phyloP scores from a whole-genome alignment of 208 protist species.

The Acanthamoeba sp. region DNA sequence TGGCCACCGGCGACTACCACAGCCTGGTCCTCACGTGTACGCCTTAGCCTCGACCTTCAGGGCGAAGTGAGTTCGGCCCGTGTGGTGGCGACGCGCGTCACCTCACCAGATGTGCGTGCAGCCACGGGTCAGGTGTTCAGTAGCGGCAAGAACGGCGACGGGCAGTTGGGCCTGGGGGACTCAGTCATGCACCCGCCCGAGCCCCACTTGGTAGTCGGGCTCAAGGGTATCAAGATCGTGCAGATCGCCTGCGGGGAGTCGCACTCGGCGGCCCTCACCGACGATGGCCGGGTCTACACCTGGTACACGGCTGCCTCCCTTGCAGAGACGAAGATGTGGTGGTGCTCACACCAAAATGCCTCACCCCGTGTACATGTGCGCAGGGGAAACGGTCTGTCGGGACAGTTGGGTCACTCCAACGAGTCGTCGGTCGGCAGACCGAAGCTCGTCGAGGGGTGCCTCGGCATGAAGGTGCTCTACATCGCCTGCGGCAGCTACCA shows the following conservation, averaged over 20 bases:
- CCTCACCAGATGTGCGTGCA: too few relatives aligned
- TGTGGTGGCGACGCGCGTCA: too few relatives aligned
- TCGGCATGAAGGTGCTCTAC: not conserved
- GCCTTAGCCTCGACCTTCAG: too few relatives aligned
- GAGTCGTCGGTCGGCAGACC: not conserved
- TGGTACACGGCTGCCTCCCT: not conserved
- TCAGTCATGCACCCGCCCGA: not conserved
- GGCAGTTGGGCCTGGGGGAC: not conserved
- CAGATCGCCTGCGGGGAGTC: not conserved
- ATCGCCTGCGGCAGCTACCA: conserved; percentile 25
- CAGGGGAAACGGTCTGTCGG: not conserved
- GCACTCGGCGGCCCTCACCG: not conserved
- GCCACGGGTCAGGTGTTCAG: not conserved
- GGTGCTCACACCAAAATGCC: not conserved
- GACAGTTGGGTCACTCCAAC: not conserved
- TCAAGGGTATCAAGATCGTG: not conserved
- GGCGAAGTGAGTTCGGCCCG: too few relatives aligned
- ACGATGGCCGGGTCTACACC: not conserved
- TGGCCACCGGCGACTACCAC: not conserved
- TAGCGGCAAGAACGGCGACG: conserved; percentile 13
- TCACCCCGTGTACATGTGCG: not conserved
- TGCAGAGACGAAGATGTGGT: not conserved
- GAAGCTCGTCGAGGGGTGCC: not conserved
- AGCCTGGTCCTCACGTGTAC: not conserved
- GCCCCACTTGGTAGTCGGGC: not conserved